Percentiles rank a stretch among this genome's conserved stretches.
Evolutionary conservation across 768 basidiomycete species (phyloP).

Genomic region (Roridomyces roridus): DNA sequence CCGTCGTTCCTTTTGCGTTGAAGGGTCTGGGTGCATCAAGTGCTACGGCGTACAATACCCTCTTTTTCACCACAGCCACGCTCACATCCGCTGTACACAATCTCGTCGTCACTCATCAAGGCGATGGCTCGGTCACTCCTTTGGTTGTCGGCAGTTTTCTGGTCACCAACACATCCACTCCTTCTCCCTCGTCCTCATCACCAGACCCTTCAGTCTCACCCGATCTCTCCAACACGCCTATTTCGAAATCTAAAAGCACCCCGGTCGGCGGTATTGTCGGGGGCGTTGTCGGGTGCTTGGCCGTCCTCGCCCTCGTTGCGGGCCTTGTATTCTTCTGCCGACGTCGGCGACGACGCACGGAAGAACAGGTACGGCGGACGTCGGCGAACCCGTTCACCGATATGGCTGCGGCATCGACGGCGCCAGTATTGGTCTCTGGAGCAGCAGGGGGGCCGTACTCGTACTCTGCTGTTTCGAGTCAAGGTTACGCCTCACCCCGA

Average conservation of each 20-base stretch:
- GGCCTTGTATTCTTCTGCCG: constrained; percentile 21
- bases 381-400: constrained; percentile 7
- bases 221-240: not conserved
- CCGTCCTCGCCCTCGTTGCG: constrained; percentile 5
- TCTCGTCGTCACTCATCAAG: constrained; percentile 30
- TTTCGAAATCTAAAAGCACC: constrained; percentile 5
- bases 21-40: constrained; percentile 20
- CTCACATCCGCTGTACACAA: constrained; percentile 28
- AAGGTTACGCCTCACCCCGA: not conserved
- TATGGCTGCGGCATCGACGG: not conserved
- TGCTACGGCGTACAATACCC: constrained; percentile 24
- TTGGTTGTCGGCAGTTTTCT: constrained; percentile 29
- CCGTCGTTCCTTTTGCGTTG: constrained; percentile 21
- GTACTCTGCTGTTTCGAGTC: not conserved
- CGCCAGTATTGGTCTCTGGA: not conserved
- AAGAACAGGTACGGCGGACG: not conserved
- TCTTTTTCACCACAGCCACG: constrained; percentile 27
- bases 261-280: constrained; percentile 27
- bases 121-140: constrained; percentile 26
- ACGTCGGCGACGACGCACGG: constrained; percentile 1
- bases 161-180: constrained; percentile 22
- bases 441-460: constrained; percentile 5
- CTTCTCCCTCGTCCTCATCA: constrained; percentile 5
- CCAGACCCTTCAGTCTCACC: not conserved
- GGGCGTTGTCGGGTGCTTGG: constrained; percentile 21